phyloP scores from a whole-genome alignment of 31 red algal genomes.

The Bonnemaisonia californica region DNA sequence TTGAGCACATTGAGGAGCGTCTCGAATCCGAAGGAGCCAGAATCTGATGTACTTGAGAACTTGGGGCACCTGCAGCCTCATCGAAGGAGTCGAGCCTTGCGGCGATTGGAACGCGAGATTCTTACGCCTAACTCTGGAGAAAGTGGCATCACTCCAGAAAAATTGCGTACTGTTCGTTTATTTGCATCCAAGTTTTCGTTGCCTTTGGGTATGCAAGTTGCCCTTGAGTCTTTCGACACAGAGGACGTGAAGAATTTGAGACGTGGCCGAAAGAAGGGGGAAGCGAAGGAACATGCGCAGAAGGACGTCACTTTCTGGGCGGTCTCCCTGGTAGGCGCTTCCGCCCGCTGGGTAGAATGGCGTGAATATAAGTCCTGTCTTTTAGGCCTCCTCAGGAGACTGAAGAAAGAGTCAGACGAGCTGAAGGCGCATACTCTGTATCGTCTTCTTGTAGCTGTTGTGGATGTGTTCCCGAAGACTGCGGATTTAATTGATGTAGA shows the following conservation, averaged over 20 bases:
- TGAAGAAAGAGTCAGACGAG: slow-evolving; percentile 35
- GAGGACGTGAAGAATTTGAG: slow-evolving; percentile 11
- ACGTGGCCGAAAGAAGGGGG: slow-evolving; percentile 16
- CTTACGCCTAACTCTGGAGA: not conserved
- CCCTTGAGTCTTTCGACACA: slow-evolving; percentile 32
- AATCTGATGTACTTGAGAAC: slow-evolving; percentile 81
- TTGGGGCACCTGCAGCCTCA: slow-evolving; percentile 79
- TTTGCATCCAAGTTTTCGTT: slow-evolving; percentile 57
- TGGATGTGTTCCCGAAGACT: slow-evolving; percentile 41
- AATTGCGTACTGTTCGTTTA: not conserved
- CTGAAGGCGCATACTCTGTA: slow-evolving; percentile 23
- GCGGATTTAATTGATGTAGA: not conserved
- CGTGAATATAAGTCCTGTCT: slow-evolving; percentile 50
- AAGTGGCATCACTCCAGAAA: not conserved
- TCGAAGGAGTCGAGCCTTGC: slow-evolving; percentile 64
- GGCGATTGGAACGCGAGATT: slow-evolving; percentile 36
- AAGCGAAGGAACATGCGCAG: slow-evolving; percentile 45
- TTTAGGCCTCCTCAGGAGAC: slow-evolving; percentile 14
- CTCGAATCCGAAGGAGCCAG: slow-evolving; percentile 26
- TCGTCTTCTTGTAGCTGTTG: slow-evolving; percentile 60
- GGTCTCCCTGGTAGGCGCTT: slow-evolving; percentile 41
- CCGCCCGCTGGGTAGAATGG: slow-evolving; percentile 42
- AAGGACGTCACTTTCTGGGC: slow-evolving; percentile 65
- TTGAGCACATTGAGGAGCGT: slow-evolving; percentile 34
- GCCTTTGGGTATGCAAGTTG: slow-evolving; percentile 56